Base-by-base conservation (phyloP, 768 basidiomycete genomes). In the Clitopilus passeckerianus region DNA sequence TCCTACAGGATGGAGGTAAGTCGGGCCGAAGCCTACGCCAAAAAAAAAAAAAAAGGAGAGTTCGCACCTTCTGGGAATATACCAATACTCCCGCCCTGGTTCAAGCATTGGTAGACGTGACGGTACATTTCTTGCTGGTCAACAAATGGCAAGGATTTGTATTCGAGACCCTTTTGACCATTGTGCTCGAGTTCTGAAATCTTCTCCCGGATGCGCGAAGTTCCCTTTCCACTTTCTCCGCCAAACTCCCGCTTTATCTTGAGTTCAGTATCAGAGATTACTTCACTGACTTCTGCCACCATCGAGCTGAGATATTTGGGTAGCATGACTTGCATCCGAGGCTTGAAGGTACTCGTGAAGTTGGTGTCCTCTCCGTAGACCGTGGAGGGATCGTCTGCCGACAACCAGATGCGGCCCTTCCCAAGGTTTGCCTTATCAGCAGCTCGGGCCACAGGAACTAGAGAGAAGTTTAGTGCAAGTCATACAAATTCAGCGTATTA, bases 51-150 rank as follows among this genome's bases (percentile, higher is more conserved):
- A n/a, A n/a, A n/a, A n/a, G n/a, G n/a, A n/a, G n/a, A 23, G 46
- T 50, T 50, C 72, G 59, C 64, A 93, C 95, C 96, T 87, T 98
- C 97, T 37, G 97, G 97, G 69, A 98, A 98, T 63, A 99, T 98
- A 52, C 97, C 95, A 61, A 99, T 95, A 63, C 88, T 87, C 14
- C 93, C 93, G 8, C 93, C 93, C 59, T 89, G 84, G 59, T 85
- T 91, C 58, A 98, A 75, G 58, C 85, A 83, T 68, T 93, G 81
- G 72, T 97, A 99, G 5, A 98, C 97, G 60, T 92, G 81, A 16
- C 88, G 85, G 72, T 98, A 99, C 88, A 97, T 98, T 56, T 92
- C 86, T 62, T 90, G 85, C 70, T 98, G 97, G 75, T 99, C 91
- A 61, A 99, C 86, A 69, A 88, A 88, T 0, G 95, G 94, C 59